phyloP scores from a whole-genome alignment of 2,329 filamentous ascomycete genomes.

The Aquanectria penicillioides region DNA sequence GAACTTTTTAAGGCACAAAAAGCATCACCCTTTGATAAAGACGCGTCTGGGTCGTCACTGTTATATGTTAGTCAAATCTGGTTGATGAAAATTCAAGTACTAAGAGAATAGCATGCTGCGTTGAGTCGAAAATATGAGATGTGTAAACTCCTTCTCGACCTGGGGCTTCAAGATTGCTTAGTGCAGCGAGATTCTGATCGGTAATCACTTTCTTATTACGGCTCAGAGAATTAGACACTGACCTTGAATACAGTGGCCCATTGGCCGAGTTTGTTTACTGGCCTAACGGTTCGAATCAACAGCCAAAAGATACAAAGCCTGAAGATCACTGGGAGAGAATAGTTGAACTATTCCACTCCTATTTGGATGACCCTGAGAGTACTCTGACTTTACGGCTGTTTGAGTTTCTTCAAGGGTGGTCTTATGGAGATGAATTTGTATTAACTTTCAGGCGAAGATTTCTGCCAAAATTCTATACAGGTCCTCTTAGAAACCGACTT shows the following conservation, averaged over 20 bases:
- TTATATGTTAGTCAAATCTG: slow-evolving; percentile 27
- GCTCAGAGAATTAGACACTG: neutral
- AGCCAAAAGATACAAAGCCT: neutral
- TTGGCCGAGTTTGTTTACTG: neutral
- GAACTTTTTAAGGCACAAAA: slow-evolving; percentile 30
- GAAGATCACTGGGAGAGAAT: slow-evolving; percentile 18
- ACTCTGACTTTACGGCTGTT: slow-evolving; percentile 28
- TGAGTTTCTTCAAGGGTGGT: slow-evolving; percentile 9
- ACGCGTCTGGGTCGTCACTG: slow-evolving; percentile 11
- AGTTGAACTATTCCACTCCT: slow-evolving; percentile 29
- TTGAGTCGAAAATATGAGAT: slow-evolving; percentile 5
- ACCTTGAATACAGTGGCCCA: slow-evolving; percentile 10
- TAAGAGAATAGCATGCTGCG: slow-evolving; percentile 31
- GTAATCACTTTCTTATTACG: neutral
- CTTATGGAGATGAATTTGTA: slow-evolving; percentile 7
- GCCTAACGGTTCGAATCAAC: neutral
- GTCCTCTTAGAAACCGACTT: slow-evolving; percentile 21
- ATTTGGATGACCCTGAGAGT: slow-evolving; percentile 30
- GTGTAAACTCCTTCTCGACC: slow-evolving; percentile 22
- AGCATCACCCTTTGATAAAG: slow-evolving; percentile 40
- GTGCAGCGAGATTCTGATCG: neutral
- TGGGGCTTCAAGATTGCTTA: slow-evolving; percentile 27
- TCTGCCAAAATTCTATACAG: slow-evolving; percentile 25
- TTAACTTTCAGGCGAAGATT: slow-evolving; percentile 30
- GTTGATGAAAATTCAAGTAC: neutral